Evolutionary conservation across 1,139 yeast species (phyloP).

Genomic region (Scheffersomyces cryptocercus): DNA sequence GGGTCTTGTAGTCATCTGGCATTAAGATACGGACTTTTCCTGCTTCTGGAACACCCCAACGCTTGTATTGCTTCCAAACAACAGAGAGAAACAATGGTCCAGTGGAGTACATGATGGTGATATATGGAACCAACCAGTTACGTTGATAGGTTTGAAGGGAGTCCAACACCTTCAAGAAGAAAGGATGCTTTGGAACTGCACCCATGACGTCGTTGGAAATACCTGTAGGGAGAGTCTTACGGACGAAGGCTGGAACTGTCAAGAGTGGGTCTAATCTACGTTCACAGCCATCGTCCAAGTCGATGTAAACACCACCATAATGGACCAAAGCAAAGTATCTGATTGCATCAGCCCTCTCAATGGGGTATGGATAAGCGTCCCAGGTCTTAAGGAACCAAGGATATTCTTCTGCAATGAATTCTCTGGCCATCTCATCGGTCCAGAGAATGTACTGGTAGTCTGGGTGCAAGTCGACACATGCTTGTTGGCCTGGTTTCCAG

Average conservation of each 20-base stretch:
- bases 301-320: slow-evolving; percentile 90
- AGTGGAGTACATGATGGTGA: slow-evolving; percentile 91
- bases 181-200: slow-evolving; percentile 81
- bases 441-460: slow-evolving; percentile 86
- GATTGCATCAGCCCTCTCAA: slow-evolving; percentile 91
- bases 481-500: slow-evolving; percentile 78
- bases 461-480: slow-evolving; percentile 76
- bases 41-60: slow-evolving; percentile 70
- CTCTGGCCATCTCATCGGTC: slow-evolving; percentile 85
- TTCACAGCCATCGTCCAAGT: slow-evolving; percentile 85
- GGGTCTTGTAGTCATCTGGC: slow-evolving; percentile 70
- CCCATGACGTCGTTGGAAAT: slow-evolving; percentile 95
- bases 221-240: slow-evolving; percentile 90
- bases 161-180: slow-evolving; percentile 70
- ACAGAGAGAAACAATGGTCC: slow-evolving; percentile 89
- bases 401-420: slow-evolving; percentile 74
- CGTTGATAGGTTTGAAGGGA: slow-evolving; percentile 62
- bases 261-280: slow-evolving; percentile 77
- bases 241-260: slow-evolving; percentile 79
- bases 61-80: slow-evolving; percentile 82
- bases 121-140: slow-evolving; percentile 81
- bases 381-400: slow-evolving; percentile 85
- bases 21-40: slow-evolving; percentile 66
- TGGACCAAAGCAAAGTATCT: slow-evolving; percentile 81
- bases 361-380: slow-evolving; percentile 76